A percentile compares a stretch with the other conserved stretches of the same genome.
Evolutionary conservation across 176 grass and related monocot species (phyloP).

Genomic region (Melocanna baccifera): DNA sequence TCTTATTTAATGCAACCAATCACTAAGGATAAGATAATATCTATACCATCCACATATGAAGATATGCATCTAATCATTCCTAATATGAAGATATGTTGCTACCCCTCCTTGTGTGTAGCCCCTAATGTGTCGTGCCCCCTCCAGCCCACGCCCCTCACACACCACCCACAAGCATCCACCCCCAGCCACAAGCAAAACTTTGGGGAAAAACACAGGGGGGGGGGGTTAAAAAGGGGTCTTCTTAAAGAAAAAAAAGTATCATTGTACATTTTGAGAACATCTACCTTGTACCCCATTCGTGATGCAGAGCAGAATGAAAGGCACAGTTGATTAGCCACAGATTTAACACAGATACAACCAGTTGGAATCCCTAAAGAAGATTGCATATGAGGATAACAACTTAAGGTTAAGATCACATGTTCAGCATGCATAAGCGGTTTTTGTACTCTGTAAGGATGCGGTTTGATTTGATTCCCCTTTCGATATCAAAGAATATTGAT

Average conservation of each 20-base stretch:
- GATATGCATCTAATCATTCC: too few relatives aligned
- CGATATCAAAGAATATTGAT: neutral
- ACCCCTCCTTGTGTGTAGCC: too few relatives aligned
- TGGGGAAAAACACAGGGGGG: neutral
- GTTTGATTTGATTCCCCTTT: neutral
- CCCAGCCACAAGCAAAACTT: neutral
- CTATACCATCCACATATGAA: too few relatives aligned
- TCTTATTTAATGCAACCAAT: too few relatives aligned
- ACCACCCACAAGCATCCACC: too few relatives aligned
- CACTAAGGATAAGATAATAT: too few relatives aligned
- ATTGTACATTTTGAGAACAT: conserved; percentile 6
- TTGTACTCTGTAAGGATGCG: neutral
- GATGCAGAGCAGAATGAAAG: neutral
- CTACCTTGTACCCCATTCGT: neutral
- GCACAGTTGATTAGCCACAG: neutral
- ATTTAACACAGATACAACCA: neutral
- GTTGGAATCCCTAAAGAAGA: neutral
- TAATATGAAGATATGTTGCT: too few relatives aligned
- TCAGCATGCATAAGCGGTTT: neutral
- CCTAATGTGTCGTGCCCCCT: too few relatives aligned
- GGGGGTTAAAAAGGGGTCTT: neutral
- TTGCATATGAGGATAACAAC: neutral
- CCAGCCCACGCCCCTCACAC: too few relatives aligned
- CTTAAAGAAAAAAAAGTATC: neutral
- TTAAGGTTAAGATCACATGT: neutral